Evolutionary conservation across 306 rosid genomes (phyloP).

Genomic region (Potentilla sterilis): DNA sequence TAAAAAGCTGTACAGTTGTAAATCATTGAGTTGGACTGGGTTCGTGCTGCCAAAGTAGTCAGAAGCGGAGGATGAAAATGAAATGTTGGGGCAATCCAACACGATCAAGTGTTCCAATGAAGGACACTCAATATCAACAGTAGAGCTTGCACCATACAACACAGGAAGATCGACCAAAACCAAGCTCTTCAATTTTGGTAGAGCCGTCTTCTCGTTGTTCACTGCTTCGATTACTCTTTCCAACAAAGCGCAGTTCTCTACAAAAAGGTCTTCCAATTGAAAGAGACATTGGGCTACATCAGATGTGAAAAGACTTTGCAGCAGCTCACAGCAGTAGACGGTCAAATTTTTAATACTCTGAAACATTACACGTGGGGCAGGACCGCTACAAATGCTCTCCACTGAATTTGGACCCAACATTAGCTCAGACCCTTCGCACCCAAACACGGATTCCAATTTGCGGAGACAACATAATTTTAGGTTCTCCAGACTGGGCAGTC

Average conservation of each 20-base stretch:
- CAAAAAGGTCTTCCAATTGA: neutral
- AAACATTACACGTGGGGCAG: neutral
- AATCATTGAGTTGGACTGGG: too few species aligned
- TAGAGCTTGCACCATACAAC: too few species aligned
- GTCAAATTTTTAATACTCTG: neutral
- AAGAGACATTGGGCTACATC: neutral
- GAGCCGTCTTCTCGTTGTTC: neutral
- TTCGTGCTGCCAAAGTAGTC: too few species aligned
- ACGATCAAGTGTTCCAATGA: too few species aligned
- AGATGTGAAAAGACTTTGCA: neutral
- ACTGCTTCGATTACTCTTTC: neutral
- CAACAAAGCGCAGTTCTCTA: neutral
- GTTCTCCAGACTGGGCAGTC: neutral
- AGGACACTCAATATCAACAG: too few species aligned
- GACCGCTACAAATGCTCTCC: neutral
- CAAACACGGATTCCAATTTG: neutral
- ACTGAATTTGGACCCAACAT: neutral
- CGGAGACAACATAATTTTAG: accelerated
- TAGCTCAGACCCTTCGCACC: neutral
- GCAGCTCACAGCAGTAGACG: neutral
- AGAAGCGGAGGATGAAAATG: neutral
- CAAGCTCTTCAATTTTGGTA: too few species aligned
- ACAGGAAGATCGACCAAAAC: neutral
- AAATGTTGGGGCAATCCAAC: too few species aligned
- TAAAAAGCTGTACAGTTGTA: too few species aligned